Evolutionary conservation across 129 eudicot genomes (phyloP).

Genomic region (Cynara cardunculus): DNA sequence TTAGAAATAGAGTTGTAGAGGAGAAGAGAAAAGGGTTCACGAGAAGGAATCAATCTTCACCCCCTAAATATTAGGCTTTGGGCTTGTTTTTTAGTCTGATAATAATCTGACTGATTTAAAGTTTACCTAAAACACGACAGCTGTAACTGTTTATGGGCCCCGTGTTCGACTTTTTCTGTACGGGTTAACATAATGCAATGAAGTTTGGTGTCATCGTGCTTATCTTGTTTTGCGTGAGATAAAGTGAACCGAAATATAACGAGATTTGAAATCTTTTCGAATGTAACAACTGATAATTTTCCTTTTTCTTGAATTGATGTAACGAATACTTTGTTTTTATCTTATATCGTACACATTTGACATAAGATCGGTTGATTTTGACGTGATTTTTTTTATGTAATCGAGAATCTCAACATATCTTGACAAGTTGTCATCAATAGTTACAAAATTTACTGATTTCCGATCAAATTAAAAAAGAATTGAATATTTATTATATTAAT

Average conservation of each 20-base stretch:
- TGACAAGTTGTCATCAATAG: not conserved
- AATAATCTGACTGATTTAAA: not conserved
- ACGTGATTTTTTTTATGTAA: no score
- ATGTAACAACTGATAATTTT: no score
- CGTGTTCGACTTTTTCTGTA: not conserved
- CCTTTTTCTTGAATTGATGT: no score
- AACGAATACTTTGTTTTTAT: no score
- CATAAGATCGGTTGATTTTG: no score
- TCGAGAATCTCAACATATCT: not conserved
- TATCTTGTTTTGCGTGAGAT: not conserved
- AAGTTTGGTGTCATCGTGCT: not conserved
- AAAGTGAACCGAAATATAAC: no score
- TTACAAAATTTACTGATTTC: not conserved
- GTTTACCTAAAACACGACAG: not conserved
- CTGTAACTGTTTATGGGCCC: not conserved
- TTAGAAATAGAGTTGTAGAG: constrained; percentile 18
- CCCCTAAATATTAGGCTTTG: constrained; percentile 13
- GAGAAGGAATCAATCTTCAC: constrained; percentile 10
- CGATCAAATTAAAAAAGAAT: not conserved
- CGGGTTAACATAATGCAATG: not conserved
- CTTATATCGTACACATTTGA: not conserved
- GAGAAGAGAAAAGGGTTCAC: constrained; percentile 13
- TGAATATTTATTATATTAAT: no score
- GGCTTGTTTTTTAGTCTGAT: not conserved
- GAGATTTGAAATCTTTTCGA: no score